phyloP scores from a whole-genome alignment of 2,329 filamentous ascomycete genomes.

The Diaporthe ilicicola region DNA sequence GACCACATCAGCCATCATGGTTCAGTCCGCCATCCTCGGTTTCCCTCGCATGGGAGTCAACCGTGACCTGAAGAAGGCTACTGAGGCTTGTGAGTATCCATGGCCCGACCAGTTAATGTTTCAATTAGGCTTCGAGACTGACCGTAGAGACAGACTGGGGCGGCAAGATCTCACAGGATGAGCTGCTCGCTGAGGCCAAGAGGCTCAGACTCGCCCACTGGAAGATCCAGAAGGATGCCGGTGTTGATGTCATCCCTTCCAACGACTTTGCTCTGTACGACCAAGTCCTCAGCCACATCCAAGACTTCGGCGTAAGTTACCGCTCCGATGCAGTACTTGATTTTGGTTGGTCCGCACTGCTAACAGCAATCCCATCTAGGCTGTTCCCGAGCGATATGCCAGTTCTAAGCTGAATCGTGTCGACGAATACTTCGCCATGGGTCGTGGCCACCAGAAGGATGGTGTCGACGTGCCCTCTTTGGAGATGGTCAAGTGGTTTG shows the following conservation, averaged over 20 bases:
- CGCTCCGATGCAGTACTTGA: background rate
- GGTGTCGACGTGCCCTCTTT: slow-evolving; percentile 90
- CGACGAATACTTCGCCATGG: slow-evolving; percentile 99
- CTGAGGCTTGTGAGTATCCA: slow-evolving; percentile 79
- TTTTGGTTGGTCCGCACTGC: background rate
- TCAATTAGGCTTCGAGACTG: slow-evolving; percentile 35
- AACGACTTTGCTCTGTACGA: slow-evolving; percentile 99
- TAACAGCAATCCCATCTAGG: slow-evolving; percentile 57
- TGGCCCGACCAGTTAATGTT: background rate
- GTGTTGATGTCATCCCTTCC: slow-evolving; percentile 97
- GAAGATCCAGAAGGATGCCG: slow-evolving; percentile 99
- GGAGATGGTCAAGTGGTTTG: slow-evolving; percentile 99
- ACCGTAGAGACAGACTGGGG: slow-evolving; percentile 69
- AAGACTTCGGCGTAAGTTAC: slow-evolving; percentile 87
- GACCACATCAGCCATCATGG: slow-evolving; percentile 57
- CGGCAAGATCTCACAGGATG: slow-evolving; percentile 90
- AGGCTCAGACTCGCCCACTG: slow-evolving; percentile 95
- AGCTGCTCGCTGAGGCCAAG: slow-evolving; percentile 95
- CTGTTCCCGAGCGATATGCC: slow-evolving; percentile 91
- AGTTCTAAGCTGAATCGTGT: slow-evolving; percentile 86
- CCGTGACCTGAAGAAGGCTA: slow-evolving; percentile 99
- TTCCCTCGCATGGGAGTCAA: slow-evolving; percentile 99
- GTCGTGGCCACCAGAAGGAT: slow-evolving; percentile 96
- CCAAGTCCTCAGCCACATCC: slow-evolving; percentile 96
- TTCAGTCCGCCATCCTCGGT: slow-evolving; percentile 84